Evolutionary conservation across 768 basidiomycete species (phyloP).

Genomic region (Nevesoporus exiguus): DNA sequence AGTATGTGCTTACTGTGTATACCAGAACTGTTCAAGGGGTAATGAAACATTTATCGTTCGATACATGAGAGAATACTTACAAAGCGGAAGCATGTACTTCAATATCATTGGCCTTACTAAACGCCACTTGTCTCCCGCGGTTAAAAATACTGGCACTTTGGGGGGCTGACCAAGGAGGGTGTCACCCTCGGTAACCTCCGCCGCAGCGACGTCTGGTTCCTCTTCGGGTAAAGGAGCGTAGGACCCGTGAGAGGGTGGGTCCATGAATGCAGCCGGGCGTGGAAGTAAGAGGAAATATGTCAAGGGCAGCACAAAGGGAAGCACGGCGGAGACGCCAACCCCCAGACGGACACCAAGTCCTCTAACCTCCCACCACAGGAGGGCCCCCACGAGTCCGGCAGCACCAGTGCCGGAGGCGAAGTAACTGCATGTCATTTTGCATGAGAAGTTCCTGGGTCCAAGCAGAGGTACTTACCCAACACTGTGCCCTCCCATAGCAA

Average conservation of each 20-base stretch:
- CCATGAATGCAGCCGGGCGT: conserved; percentile 46
- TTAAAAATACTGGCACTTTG: conserved; percentile 51
- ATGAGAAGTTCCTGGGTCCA: background rate
- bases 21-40: conserved; percentile 44
- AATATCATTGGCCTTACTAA: conserved; percentile 75
- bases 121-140: conserved; percentile 70
- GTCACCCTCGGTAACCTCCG: conserved; percentile 28
- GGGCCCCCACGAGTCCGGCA: conserved; percentile 89
- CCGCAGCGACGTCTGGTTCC: conserved; percentile 17
- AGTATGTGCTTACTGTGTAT: conserved; percentile 47
- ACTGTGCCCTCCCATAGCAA: conserved; percentile 68
- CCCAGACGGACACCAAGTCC: conserved; percentile 80
- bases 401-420: conserved; percentile 95
- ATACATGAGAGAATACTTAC: conserved; percentile 42
- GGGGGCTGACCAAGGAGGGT: conserved; percentile 30
- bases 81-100: conserved; percentile 91
- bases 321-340: conserved; percentile 79
- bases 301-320: conserved; percentile 78
- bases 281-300: conserved; percentile 81
- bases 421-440: conserved; percentile 47
- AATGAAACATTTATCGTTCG: conserved; percentile 13
- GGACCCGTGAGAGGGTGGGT: conserved; percentile 32
- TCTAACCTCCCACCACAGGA: conserved; percentile 92
- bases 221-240: conserved; percentile 40
- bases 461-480: conserved; percentile 59